These are phyloP conservation scores for Avena atlantica DNA, from an alignment of 176 grass and related monocot species.

Conservation along the genomic window DNA sequence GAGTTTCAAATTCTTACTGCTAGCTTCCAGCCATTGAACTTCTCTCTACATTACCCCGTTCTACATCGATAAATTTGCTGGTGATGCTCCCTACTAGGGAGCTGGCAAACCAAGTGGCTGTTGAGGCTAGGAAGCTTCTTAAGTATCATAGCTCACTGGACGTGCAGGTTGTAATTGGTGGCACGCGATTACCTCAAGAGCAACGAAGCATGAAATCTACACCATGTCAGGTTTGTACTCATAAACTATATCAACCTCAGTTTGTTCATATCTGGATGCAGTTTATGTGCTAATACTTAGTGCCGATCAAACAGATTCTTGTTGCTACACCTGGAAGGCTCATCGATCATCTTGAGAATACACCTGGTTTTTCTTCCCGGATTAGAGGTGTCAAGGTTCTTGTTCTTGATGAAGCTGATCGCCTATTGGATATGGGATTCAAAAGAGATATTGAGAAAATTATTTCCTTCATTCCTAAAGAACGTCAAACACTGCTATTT, in stretches of 20 bases:
- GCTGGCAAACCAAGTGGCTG: constrained; percentile 86
- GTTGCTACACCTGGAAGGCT: constrained; percentile 94
- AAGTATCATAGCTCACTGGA: constrained; percentile 80
- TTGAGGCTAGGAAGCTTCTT: constrained; percentile 88
- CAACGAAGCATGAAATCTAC: constrained; percentile 78
- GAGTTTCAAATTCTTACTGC: constrained; percentile 44
- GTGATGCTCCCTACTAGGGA: constrained; percentile 86
- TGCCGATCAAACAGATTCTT: constrained; percentile 67
- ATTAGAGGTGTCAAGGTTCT: constrained; percentile 89
- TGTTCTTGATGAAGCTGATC: constrained; percentile 97
- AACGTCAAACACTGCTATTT: constrained; percentile 90
- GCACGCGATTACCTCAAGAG: constrained; percentile 74
- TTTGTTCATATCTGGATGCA: constrained; percentile 20
- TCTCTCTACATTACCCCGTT: constrained; percentile 67
- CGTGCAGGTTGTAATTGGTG: constrained; percentile 94
- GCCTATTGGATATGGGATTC: constrained; percentile 96
- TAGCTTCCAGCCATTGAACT: constrained; percentile 96
- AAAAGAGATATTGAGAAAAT: constrained; percentile 95
- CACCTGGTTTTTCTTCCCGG: constrained; percentile 74
- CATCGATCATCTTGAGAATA: constrained; percentile 95
- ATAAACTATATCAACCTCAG: constrained; percentile 40
- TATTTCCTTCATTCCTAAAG: constrained; percentile 80
- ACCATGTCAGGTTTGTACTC: constrained; percentile 76
- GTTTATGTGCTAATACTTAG: constrained; percentile 36
- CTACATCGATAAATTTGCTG: constrained; percentile 90